Percentiles rank a stretch among this genome's conserved stretches.
Conservation (phyloP, 2,329 filamentous ascomycete genomes). For the Coccinonectria pachysandricola region DNA sequence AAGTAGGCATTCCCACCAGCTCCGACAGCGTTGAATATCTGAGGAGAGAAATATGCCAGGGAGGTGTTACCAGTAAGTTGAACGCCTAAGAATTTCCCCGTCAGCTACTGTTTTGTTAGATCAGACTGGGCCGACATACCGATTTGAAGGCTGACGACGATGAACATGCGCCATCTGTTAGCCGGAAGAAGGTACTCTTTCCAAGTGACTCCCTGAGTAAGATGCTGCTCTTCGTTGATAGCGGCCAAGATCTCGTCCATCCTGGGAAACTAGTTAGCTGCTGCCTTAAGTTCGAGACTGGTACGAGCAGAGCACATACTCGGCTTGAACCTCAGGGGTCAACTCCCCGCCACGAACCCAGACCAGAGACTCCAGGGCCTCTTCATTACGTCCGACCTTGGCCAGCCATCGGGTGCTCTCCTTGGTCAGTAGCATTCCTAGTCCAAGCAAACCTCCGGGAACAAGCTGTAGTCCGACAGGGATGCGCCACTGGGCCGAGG, state of each 20-base stretch:
- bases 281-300: background rate
- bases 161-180: constrained; percentile 37
- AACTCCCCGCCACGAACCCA: constrained; percentile 40
- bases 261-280: constrained; percentile 11
- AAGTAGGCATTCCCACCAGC: constrained; percentile 35
- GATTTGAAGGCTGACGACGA: constrained; percentile 40
- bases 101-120: no score
- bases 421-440: constrained; percentile 38
- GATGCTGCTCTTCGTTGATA: constrained; percentile 34
- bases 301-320: constrained; percentile 14
- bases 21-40: constrained; percentile 40
- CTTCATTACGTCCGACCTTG: constrained; percentile 32
- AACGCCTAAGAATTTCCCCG: constrained; percentile 21
- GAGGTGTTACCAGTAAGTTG: constrained; percentile 42
- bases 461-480: constrained; percentile 37
- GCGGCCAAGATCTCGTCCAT: constrained; percentile 33
- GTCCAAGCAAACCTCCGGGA: constrained; percentile 33
- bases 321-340: constrained; percentile 22
- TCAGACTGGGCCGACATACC: no score
- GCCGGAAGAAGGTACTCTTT: constrained; percentile 34
- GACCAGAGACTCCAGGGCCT: constrained; percentile 36
- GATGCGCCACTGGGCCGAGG: constrained; percentile 39
- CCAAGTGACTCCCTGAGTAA: constrained; percentile 34
- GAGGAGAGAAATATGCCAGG: constrained; percentile 39
- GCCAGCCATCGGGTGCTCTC: constrained; percentile 39